Evolutionary conservation across 257 asterid genomes (phyloP), one percentile per base, ranked within the genome.

Genomic region (Mitragyna speciosa): DNA sequence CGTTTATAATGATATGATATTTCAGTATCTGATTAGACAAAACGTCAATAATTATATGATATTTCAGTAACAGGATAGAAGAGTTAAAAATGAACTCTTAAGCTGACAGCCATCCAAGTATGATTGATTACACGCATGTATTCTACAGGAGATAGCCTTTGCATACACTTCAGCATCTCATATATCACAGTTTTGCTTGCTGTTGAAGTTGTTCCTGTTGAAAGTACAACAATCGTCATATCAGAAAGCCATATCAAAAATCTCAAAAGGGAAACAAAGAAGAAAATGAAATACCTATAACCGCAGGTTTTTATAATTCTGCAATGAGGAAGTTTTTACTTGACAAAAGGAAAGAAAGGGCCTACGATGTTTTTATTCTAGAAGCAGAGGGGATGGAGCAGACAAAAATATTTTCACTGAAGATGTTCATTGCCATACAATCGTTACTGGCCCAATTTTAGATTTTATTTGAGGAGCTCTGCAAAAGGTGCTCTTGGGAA

Each of bases 131-230:
- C 43, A 64, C 15, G 20, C 11, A 14, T 48, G 63, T 19, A 51
- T 28, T 47, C 54, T 16, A 2, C 0, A 12, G 6, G 71, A 36
- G 43, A 58, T 17, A 3, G 65, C 41, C 70, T 28, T n/a, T 36
- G n/a, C 16, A 49, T 26, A 63, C 63, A 45, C 63, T 76, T 76
- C 47, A 47, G 16, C 28, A 49, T 76, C 73, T 16, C 59, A 45
- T 6, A 3, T 26, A 67, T 91, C 88, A 92, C 69, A 84, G 85
- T 59, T 81, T 87, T 68, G 89, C 96, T 84, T 92, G 98, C 78
- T 90, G 95, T 84, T 83, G 90, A 81, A 94, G 96, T 92, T 94
- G 98, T 78, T 92, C 98, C 98, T 94, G 97, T 86, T 70, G 72
- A 76, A 82, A 76, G 67, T 12, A 77, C 7, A 14, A 76, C 17